Evolutionary conservation across 208 protist genomes (phyloP).

Genomic region (Acanthamoeba culbertsoni): DNA sequence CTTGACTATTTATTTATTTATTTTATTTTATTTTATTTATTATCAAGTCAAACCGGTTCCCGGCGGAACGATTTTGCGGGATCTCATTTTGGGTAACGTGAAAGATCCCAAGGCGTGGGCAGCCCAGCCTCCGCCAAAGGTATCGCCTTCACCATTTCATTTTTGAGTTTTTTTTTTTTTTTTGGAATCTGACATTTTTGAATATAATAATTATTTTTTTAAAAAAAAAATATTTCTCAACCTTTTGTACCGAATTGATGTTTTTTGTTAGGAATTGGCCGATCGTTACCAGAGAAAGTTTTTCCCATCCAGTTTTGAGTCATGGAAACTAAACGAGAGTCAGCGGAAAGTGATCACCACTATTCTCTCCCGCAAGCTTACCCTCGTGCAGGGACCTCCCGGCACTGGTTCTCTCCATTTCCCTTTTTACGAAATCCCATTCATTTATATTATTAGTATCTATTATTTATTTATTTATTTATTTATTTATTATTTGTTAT

Average conservation of each 20-base stretch:
- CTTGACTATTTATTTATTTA: background rate
- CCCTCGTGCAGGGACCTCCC: slow-evolving; percentile 53
- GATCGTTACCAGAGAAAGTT: background rate
- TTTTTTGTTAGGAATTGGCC: background rate
- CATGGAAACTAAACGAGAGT: slow-evolving; percentile 46
- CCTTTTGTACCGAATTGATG: background rate
- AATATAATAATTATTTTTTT: no score
- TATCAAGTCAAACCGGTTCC: background rate
- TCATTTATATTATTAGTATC: no score
- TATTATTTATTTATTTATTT: no score
- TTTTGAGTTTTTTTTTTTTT: background rate
- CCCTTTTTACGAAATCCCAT: no score
- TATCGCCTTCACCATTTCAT: background rate
- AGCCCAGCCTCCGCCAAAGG: background rate
- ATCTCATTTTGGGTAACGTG: slow-evolving; percentile 7
- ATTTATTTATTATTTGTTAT: no score
- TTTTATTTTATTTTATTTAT: background rate
- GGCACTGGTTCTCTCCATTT: no score
- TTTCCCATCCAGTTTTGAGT: background rate
- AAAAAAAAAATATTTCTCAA: no score
- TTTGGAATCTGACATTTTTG: background rate
- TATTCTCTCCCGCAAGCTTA: background rate
- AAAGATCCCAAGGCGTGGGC: slow-evolving; percentile 11
- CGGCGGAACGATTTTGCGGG: background rate
- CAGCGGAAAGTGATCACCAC: slow-evolving; percentile 26